Conservation (phyloP, 371 early-diverging fungal species). For the Mortierella sp. region DNA sequence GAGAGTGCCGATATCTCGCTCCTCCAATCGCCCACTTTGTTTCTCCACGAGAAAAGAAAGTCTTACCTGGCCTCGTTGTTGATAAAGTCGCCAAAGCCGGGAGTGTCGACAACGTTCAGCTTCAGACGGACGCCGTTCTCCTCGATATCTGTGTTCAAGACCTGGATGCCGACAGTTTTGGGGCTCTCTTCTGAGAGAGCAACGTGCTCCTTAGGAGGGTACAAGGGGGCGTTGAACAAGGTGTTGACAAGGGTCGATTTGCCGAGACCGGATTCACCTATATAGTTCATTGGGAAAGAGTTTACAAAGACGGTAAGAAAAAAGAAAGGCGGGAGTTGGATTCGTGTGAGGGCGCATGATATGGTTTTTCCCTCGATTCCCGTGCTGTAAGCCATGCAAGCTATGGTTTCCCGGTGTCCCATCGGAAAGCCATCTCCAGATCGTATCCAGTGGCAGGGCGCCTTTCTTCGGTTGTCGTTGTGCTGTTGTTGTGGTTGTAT, state of each 20-base stretch:
- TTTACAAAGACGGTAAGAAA: conserved; percentile 20
- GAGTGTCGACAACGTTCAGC: conserved; percentile 95
- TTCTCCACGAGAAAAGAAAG: too few relatives aligned
- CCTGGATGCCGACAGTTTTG: conserved; percentile 94
- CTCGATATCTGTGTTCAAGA: conserved; percentile 84
- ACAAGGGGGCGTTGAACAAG: conserved; percentile 94
- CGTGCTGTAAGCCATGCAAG: neutral
- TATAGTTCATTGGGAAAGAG: neutral
- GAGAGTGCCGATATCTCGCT: too few relatives aligned
- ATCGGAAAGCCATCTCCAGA: conserved; percentile 1
- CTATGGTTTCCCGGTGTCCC: neutral
- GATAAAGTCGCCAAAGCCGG: conserved; percentile 95
- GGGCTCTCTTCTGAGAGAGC: conserved; percentile 87
- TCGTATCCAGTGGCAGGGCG: neutral
- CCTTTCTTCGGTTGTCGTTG: neutral
- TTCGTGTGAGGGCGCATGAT: neutral
- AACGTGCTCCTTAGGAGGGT: conserved; percentile 87
- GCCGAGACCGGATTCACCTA: conserved; percentile 98
- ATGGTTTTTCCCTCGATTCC: neutral
- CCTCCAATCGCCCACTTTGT: neutral
- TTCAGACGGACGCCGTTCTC: conserved; percentile 93
- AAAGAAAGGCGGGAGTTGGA: neutral
- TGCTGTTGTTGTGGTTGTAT: neutral
- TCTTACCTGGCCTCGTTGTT: conserved; percentile 92
- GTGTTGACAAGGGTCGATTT: conserved; percentile 99